Conservation (phyloP, 2,329 filamentous ascomycete genomes). For the Ceratocystis albifundus region DNA sequence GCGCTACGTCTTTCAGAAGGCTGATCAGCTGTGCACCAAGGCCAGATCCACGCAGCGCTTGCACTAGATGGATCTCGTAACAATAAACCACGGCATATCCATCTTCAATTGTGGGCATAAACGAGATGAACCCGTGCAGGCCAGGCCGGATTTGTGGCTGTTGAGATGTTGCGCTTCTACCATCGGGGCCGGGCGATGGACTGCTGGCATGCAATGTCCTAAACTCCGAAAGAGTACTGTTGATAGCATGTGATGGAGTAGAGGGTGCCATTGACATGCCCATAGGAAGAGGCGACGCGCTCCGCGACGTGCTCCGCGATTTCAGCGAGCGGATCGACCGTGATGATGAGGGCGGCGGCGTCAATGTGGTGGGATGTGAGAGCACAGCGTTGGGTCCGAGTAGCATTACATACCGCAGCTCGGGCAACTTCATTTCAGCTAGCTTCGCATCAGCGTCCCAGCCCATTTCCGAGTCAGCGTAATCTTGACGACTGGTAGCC, state of each 20-base stretch:
- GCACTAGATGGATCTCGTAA: slow-evolving; percentile 62
- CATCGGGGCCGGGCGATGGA: not conserved
- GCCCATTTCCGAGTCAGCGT: slow-evolving; percentile 48
- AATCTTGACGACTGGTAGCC: slow-evolving; percentile 52
- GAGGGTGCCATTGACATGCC: not conserved
- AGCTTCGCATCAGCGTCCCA: slow-evolving; percentile 54
- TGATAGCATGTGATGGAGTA: not conserved
- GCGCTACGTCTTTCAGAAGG: slow-evolving; percentile 42
- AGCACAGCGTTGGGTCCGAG: slow-evolving; percentile 28
- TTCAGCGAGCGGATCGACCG: slow-evolving; percentile 19
- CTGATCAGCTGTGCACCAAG: slow-evolving; percentile 50
- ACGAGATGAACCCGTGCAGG: slow-evolving; percentile 49
- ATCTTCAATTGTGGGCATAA: slow-evolving; percentile 62
- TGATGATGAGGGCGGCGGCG: slow-evolving; percentile 21
- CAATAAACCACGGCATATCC: slow-evolving; percentile 58
- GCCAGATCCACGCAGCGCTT: slow-evolving; percentile 48
- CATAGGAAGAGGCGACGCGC: not conserved
- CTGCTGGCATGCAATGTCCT: slow-evolving; percentile 11
- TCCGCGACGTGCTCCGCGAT: slow-evolving; percentile 13
- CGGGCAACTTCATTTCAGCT: slow-evolving; percentile 54
- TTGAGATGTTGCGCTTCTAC: slow-evolving; percentile 21
- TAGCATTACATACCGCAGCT: slow-evolving; percentile 58
- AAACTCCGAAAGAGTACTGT: slow-evolving; percentile 15
- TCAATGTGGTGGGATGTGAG: slow-evolving; percentile 16
- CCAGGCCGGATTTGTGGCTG: slow-evolving; percentile 3